Evolutionary conservation across 805 yeast genomes (phyloP).

Genomic region (Kodamaea neixiangensis): DNA sequence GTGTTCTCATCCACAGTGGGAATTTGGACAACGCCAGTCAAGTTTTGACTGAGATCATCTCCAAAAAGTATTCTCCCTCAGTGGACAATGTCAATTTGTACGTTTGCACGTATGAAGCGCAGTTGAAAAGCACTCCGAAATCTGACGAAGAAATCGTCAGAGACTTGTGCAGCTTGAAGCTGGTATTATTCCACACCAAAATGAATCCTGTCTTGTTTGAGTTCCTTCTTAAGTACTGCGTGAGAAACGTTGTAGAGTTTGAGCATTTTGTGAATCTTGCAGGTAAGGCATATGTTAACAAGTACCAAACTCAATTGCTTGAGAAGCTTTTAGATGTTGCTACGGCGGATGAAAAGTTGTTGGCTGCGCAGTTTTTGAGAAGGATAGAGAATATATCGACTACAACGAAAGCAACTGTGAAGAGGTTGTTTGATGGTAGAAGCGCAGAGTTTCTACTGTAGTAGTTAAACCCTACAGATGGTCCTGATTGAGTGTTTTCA

Average conservation of each 20-base stretch:
- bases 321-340: slow-evolving; percentile 20
- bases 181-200: slow-evolving; percentile 27
- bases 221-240: slow-evolving; percentile 22
- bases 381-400: slow-evolving; percentile 8
- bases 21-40: background rate
- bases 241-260: slow-evolving; percentile 28
- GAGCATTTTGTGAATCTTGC: slow-evolving; percentile 28
- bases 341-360: slow-evolving; percentile 16
- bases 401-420: slow-evolving; percentile 4
- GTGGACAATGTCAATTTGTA: slow-evolving; percentile 22
- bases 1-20: slow-evolving; percentile 8
- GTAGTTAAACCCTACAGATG: no score
- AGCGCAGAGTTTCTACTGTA: background rate
- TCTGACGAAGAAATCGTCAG: slow-evolving; percentile 15
- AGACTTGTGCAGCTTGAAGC: slow-evolving; percentile 27
- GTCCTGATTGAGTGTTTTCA: background rate
- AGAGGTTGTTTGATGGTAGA: background rate
- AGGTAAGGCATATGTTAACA: slow-evolving; percentile 13
- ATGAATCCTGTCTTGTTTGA: slow-evolving; percentile 20
- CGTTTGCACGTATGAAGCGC: slow-evolving; percentile 17
- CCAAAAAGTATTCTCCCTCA: slow-evolving; percentile 24
- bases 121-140: slow-evolving; percentile 10
- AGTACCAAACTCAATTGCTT: slow-evolving; percentile 21
- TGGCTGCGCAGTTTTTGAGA: slow-evolving; percentile 24
- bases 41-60: background rate